Conservation (phyloP, 805 yeast genomes). For the Nakazawaea anatomiae region DNA sequence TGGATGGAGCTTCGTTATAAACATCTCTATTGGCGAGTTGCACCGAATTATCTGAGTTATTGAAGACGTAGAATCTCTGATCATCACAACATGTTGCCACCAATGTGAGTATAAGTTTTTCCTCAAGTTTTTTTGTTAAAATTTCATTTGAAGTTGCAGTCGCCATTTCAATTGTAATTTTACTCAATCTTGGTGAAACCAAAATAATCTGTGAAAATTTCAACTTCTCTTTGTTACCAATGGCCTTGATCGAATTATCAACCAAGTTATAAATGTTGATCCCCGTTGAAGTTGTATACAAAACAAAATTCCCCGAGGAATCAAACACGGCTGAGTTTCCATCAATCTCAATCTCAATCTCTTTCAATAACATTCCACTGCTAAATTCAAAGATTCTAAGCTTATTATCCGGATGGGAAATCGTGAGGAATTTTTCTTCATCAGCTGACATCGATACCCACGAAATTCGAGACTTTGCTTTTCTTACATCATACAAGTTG, state of each 20-base stretch:
- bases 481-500: conserved; percentile 29
- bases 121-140: not conserved
- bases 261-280: conserved; percentile 22
- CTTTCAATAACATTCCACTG: conserved; percentile 25
- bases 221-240: conserved; percentile 23
- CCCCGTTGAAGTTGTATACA: conserved; percentile 23
- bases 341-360: conserved; percentile 15
- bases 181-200: not conserved
- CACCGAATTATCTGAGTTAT: not conserved
- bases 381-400: conserved; percentile 26
- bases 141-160: conserved; percentile 5
- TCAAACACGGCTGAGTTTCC: conserved; percentile 20
- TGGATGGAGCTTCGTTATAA: conserved; percentile 8
- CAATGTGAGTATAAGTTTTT: not conserved
- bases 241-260: conserved; percentile 16
- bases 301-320: conserved; percentile 20
- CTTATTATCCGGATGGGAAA: conserved; percentile 25
- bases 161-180: conserved; percentile 9
- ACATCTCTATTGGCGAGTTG: conserved; percentile 4
- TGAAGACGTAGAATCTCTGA: conserved; percentile 9
- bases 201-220: conserved; percentile 21
- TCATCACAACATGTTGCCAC: conserved; percentile 2
- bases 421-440: conserved; percentile 22
- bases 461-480: conserved; percentile 22
- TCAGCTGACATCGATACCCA: conserved; percentile 20